A percentile compares a stretch with the other conserved stretches of the same genome.
Conservation (phyloP, 179 eudicot species). For the Camellia oleifera region DNA sequence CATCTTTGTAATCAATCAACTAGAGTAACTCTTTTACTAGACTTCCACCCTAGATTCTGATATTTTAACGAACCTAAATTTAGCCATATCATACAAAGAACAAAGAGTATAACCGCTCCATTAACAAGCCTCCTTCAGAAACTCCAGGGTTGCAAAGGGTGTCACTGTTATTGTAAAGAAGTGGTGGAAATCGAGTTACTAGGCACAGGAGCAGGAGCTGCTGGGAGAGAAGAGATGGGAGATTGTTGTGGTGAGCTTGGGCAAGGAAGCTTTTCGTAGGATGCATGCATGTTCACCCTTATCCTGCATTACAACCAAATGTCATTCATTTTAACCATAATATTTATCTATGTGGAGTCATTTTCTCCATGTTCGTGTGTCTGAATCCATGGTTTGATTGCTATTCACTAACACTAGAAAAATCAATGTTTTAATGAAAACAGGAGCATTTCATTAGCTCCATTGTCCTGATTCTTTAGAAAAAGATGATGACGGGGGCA, state of each 20-base stretch:
- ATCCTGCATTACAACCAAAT: slow-evolving; percentile 54
- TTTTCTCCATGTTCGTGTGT: background rate
- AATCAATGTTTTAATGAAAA: too few species aligned
- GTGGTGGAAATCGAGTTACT: background rate
- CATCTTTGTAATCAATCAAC: background rate
- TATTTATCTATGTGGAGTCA: background rate
- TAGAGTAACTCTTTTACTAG: background rate
- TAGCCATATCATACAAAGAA: background rate
- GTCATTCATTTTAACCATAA: background rate
- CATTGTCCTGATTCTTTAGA: too few species aligned
- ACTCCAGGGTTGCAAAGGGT: background rate
- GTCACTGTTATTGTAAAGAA: background rate
- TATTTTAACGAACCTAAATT: background rate
- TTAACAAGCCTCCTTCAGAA: background rate
- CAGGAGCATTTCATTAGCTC: too few species aligned
- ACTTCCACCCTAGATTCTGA: background rate
- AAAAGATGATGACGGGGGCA: too few species aligned
- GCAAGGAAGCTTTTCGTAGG: slow-evolving; percentile 55
- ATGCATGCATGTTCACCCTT: slow-evolving; percentile 85
- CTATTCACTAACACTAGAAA: too few species aligned
- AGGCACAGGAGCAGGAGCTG: slow-evolving; percentile 13
- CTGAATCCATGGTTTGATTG: too few species aligned
- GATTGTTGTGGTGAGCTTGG: slow-evolving; percentile 28
- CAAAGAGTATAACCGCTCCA: background rate
- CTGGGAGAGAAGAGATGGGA: slow-evolving; percentile 4